phyloP scores from a whole-genome alignment of 1,139 yeast species.

The Saccharomyces hybrid region DNA sequence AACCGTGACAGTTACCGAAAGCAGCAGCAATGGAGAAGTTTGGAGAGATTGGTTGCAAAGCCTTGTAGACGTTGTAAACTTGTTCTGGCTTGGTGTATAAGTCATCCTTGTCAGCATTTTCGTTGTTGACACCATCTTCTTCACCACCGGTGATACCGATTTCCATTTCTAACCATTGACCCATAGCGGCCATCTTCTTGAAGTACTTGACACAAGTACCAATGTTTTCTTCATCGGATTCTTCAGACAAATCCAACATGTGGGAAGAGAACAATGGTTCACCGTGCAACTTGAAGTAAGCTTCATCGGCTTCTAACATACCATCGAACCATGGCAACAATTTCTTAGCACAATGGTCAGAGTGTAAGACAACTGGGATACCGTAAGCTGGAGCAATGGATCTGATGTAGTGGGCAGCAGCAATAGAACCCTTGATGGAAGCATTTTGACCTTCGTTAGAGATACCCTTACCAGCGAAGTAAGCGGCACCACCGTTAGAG shows the following conservation, averaged over 20 bases:
- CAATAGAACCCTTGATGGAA: constrained; percentile 88
- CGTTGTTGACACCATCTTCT: constrained; percentile 99
- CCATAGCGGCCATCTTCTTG: constrained; percentile 85
- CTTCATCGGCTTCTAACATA: constrained; percentile 94
- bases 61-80: constrained; percentile 83
- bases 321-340: constrained; percentile 98
- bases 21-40: constrained; percentile 99
- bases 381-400: constrained; percentile 94
- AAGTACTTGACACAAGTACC: constrained; percentile 91
- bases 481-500: constrained; percentile 99
- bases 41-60: constrained; percentile 85
- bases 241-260: constrained; percentile 98
- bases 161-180: constrained; percentile 99
- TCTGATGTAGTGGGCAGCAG: constrained; percentile 98
- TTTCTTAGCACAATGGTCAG: constrained; percentile 99
- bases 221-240: constrained; percentile 91
- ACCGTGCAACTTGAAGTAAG: constrained; percentile 74
- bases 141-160: constrained; percentile 99
- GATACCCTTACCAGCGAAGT: constrained; percentile 99
- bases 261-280: constrained; percentile 97
- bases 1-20: constrained; percentile 99
- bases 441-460: constrained; percentile 89
- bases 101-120: constrained; percentile 76
- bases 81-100: constrained; percentile 96
- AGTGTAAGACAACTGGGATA: constrained; percentile 92